Evolutionary conservation across 495 filamentous ascomycete species (phyloP).

Genomic region (Letharia lupina): DNA sequence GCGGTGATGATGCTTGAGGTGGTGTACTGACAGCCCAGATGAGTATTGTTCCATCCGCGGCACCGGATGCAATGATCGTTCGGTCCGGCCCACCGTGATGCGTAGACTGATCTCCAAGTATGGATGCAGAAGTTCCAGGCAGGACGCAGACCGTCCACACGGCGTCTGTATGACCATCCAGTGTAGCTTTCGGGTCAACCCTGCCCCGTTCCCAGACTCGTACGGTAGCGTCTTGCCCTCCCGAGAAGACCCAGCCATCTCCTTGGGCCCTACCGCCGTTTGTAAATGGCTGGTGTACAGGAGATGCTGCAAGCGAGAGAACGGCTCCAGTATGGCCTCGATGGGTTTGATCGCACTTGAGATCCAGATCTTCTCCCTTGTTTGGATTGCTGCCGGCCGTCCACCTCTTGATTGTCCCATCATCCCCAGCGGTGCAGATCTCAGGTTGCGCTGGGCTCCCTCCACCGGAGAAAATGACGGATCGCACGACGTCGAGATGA

Average conservation of each 20-base stretch:
- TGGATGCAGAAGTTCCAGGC: constrained; percentile 67
- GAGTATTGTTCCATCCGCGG: constrained; percentile 84
- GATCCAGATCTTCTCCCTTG: constrained; percentile 69
- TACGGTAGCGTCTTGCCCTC: constrained; percentile 87
- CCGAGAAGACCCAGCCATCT: constrained; percentile 97
- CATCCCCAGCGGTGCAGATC: constrained; percentile 92
- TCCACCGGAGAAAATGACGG: constrained; percentile 91
- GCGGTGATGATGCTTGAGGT: constrained; percentile 72
- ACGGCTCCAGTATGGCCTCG: constrained; percentile 88
- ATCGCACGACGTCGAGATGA: constrained; percentile 86
- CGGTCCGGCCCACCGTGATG: constrained; percentile 70
- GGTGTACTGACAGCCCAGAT: constrained; percentile 94
- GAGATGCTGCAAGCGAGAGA: constrained; percentile 77
- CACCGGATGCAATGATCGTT: constrained; percentile 82
- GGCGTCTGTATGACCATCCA: constrained; percentile 89
- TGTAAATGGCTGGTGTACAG: constrained; percentile 72
- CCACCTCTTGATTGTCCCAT: constrained; percentile 93
- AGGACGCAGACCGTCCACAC: constrained; percentile 94
- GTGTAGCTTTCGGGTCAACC: constrained; percentile 89
- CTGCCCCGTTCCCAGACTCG: constrained; percentile 90
- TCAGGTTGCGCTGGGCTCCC: constrained; percentile 91
- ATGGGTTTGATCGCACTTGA: constrained; percentile 87
- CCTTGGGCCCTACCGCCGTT: constrained; percentile 77
- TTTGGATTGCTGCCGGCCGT: constrained; percentile 42
- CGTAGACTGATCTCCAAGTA: constrained; percentile 63